These are phyloP conservation scores for Lentinula lateritia DNA, from an alignment of 768 basidiomycete genomes.

Conservation along the genomic window DNA sequence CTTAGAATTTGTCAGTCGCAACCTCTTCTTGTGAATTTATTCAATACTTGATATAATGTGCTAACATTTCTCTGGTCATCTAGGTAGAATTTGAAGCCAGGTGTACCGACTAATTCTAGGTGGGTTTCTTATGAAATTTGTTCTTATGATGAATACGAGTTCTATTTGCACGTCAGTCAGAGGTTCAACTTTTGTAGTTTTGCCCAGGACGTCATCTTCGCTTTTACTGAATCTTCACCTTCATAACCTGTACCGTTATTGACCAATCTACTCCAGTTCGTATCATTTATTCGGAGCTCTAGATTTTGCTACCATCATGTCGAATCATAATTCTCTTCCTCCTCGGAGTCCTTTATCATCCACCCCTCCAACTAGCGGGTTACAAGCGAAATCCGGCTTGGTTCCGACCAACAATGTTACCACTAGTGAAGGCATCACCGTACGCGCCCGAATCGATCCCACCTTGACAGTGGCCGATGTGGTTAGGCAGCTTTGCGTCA, in stretches of 20 bases:
- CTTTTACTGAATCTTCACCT: constrained; percentile 33
- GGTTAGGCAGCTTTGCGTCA: constrained; percentile 75
- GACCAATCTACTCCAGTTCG: background rate
- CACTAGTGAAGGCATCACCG: constrained; percentile 66
- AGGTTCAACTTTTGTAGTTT: constrained; percentile 23
- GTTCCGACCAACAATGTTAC: constrained; percentile 84
- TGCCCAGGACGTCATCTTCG: constrained; percentile 32
- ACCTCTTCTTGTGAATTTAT: too few relatives aligned
- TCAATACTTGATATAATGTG: too few relatives aligned
- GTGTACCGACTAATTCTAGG: background rate
- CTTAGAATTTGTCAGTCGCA: too few relatives aligned
- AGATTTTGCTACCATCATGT: background rate
- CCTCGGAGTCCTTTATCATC: constrained; percentile 27
- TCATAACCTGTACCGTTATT: background rate
- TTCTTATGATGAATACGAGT: constrained; percentile 34
- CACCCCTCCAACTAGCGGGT: constrained; percentile 28
- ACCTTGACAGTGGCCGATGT: constrained; percentile 82
- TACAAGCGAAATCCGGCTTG: constrained; percentile 39
- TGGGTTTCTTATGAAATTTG: background rate
- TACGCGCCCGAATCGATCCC: constrained; percentile 81
- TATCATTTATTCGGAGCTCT: constrained; percentile 1
- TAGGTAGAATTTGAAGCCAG: background rate
- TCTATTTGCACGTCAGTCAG: constrained; percentile 65
- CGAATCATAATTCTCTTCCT: constrained; percentile 20
- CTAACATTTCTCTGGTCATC: too few relatives aligned